These are phyloP conservation scores for Termitomyces heimii DNA, from an alignment of 768 basidiomycete species.

Conservation along the genomic window DNA sequence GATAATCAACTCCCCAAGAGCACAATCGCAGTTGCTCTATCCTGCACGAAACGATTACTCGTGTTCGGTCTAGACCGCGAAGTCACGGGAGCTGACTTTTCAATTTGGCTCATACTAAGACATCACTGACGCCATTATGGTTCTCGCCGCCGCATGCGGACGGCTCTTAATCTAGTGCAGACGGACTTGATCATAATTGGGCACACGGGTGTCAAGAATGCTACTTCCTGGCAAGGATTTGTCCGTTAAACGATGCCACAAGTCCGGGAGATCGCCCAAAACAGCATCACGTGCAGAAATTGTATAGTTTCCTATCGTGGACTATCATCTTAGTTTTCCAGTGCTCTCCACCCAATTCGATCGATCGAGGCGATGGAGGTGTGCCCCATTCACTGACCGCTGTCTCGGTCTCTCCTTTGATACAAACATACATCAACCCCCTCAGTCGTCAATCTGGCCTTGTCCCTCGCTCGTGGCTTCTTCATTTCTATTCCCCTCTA, in stretches of 20 bases:
- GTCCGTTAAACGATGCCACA: background rate
- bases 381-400: conserved; percentile 18
- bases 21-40: background rate
- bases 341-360: conserved; percentile 18
- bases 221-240: conserved; percentile 2
- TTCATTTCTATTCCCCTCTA: conserved; percentile 1
- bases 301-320: conserved; percentile 17
- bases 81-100: background rate
- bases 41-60: background rate
- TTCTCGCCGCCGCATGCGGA: background rate
- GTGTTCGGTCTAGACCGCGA: background rate
- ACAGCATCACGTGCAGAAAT: conserved; percentile 14
- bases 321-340: conserved; percentile 13
- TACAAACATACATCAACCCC: conserved; percentile 8
- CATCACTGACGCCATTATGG: background rate
- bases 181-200: background rate
- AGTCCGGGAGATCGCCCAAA: conserved; percentile 5
- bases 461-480: conserved; percentile 5
- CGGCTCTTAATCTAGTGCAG: background rate
- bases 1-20: background rate
- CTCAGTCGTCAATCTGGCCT: background rate
- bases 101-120: background rate
- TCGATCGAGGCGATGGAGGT: conserved; percentile 26
- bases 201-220: background rate
- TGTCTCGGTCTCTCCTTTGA: conserved; percentile 15